A percentile compares a stretch with the other conserved stretches of the same genome.
phyloP scores from a whole-genome alignment of 805 yeast species.

The Metschnikowia santaceciliae region DNA sequence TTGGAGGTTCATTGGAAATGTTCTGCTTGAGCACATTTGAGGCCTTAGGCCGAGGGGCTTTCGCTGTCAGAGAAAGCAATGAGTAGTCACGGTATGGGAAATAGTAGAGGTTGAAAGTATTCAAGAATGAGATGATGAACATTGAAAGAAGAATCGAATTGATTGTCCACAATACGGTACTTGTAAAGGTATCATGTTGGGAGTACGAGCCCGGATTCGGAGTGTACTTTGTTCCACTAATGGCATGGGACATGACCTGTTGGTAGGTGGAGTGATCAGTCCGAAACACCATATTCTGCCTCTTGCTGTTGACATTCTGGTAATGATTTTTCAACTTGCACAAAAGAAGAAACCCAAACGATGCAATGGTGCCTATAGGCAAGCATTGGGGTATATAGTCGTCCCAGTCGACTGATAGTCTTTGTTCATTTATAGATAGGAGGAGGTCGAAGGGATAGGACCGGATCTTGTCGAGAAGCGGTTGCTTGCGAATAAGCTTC shows the following conservation, averaged over 20 bases:
- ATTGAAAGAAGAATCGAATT: slow-evolving; percentile 12
- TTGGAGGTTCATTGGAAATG: slow-evolving; percentile 11
- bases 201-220: slow-evolving; percentile 1
- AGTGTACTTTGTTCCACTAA: slow-evolving; percentile 8
- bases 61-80: slow-evolving; percentile 25
- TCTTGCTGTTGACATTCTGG: slow-evolving; percentile 22
- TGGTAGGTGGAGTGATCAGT: slow-evolving; percentile 35
- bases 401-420: slow-evolving; percentile 42
- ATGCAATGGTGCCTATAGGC: slow-evolving; percentile 27
- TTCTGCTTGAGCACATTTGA: slow-evolving; percentile 20
- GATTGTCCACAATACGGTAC: slow-evolving; percentile 18
- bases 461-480: slow-evolving; percentile 27
- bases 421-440: slow-evolving; percentile 33
- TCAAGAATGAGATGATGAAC: slow-evolving; percentile 16
- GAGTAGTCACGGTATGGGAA: slow-evolving; percentile 27
- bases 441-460: slow-evolving; percentile 37
- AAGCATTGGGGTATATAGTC: slow-evolving; percentile 29
- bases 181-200: slow-evolving; percentile 7
- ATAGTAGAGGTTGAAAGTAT: slow-evolving; percentile 14
- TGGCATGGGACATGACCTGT: slow-evolving; percentile 21
- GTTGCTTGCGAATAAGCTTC: slow-evolving; percentile 25
- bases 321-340: slow-evolving; percentile 25
- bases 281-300: slow-evolving; percentile 32
- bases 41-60: slow-evolving; percentile 22
- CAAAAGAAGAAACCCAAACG: slow-evolving; percentile 18